Evolutionary conservation across 208 protist genomes (phyloP).

Genomic region (Wallacemonas sp.): DNA sequence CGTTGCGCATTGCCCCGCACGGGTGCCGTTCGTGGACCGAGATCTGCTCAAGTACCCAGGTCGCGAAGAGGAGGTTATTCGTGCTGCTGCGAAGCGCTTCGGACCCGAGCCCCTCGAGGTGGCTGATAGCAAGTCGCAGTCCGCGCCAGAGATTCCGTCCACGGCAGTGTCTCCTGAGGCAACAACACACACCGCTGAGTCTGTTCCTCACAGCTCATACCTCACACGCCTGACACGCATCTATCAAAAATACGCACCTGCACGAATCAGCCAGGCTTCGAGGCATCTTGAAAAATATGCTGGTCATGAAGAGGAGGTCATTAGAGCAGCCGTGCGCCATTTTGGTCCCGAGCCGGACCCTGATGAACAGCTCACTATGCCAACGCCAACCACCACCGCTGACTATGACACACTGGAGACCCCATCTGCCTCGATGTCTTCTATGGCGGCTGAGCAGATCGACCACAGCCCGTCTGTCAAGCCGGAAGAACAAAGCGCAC

Average conservation of each 20-base stretch:
- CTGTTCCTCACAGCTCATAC: constrained; percentile 17
- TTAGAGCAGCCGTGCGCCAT: constrained; percentile 26
- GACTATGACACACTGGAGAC: neutral
- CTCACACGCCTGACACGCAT: constrained; percentile 25
- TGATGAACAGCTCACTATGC: no score
- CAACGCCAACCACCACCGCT: constrained; percentile 6
- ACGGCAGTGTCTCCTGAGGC: no score
- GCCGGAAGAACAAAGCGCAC: no score
- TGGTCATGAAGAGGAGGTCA: constrained; percentile 50
- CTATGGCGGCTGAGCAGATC: no score
- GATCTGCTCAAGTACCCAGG: constrained; percentile 35
- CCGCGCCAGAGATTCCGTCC: no score
- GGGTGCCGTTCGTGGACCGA: constrained; percentile 21
- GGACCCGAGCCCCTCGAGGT: constrained; percentile 36
- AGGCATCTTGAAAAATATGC: constrained; percentile 48
- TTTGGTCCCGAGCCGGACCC: constrained; percentile 18
- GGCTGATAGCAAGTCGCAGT: no score
- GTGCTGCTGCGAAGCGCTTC: constrained; percentile 25
- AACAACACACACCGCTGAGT: neutral
- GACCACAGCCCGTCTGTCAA: no score
- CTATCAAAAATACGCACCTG: constrained; percentile 34
- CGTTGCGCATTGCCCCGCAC: constrained; percentile 26
- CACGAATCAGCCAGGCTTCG: constrained; percentile 21
- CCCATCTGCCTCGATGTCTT: no score
- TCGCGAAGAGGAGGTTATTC: constrained; percentile 33